Evolutionary conservation across 768 basidiomycete species (phyloP).

Genomic region (Russula olivacea): DNA sequence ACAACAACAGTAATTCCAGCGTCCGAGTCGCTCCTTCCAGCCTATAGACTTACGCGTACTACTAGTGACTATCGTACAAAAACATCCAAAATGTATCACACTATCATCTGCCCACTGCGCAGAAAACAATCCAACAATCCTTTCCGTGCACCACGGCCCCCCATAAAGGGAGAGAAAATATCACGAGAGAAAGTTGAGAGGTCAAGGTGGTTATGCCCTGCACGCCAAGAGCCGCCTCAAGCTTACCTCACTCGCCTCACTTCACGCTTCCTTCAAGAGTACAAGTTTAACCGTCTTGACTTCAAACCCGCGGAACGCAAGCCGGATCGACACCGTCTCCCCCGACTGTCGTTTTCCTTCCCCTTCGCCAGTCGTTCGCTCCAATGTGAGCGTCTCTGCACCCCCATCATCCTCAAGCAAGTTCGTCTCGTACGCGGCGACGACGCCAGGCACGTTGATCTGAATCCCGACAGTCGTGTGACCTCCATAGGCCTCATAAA

Average conservation of each 20-base stretch:
- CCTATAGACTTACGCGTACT: neutral
- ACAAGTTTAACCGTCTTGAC: constrained; percentile 81
- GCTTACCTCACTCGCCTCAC: neutral
- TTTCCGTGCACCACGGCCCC: too few relatives aligned
- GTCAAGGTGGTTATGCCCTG: neutral
- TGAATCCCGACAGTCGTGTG: constrained; percentile 63
- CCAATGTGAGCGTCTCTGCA: constrained; percentile 40
- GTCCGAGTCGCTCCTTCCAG: too few relatives aligned
- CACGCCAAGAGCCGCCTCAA: neutral
- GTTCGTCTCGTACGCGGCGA: constrained; percentile 40
- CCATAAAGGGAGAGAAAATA: too few relatives aligned
- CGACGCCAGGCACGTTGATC: constrained; percentile 45
- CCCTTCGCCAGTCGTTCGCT: neutral
- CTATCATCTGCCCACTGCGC: neutral
- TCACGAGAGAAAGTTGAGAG: too few relatives aligned
- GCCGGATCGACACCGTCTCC: constrained; percentile 35
- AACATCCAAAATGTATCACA: neutral
- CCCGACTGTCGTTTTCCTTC: constrained; percentile 30
- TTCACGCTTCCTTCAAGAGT: constrained; percentile 29
- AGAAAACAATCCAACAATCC: too few relatives aligned
- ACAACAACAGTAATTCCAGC: neutral
- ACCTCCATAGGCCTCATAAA: constrained; percentile 95
- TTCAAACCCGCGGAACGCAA: constrained; percentile 82
- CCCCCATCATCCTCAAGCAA: constrained; percentile 70
- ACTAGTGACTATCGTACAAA: too few relatives aligned